Base-by-base conservation (phyloP, 176 grass and related monocot genomes). In the Lolium perenne region DNA sequence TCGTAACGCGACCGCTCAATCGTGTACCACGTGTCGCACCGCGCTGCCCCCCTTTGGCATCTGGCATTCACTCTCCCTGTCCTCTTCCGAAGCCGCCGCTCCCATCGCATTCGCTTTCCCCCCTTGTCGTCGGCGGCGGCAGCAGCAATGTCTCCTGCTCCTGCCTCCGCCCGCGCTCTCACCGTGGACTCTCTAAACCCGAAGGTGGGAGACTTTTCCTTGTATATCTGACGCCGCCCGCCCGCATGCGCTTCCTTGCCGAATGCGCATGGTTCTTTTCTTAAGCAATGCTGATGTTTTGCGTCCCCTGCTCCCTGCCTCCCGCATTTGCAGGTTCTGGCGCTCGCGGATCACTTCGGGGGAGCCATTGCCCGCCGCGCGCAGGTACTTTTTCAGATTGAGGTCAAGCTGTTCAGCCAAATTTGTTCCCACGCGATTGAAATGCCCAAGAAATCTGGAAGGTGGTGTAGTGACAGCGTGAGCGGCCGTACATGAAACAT, bases 151-250 rank as follows among this genome's bases (percentile, higher is more conserved):
- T 57, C 77, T 74, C 68, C 71, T 68, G 23, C 76, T 74, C 68
- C 71, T 68, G 23, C 76, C 45, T 43, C 62, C 54, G 40, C 46
- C 53, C 57, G 38, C 63, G 71, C 65, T 12, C 80, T 89, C 78
- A 87, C 89, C 45, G 71, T 91, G 23, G 79, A 81, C 58, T 78
- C 84, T 20, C 86, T 94, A 32, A 91, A 94, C 78, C 84, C 92
- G 55, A 94, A 94, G 86, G 89, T 82, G 29, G 25, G 25, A 8
- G 17, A 45, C 50, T 46, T 79, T 79, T 26, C 21, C 4, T 13
- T 7, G 20, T 17, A 23, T 22, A 23, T 22, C 51, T 54, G 4
- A 4, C 22, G 47, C 62, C 62, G 26, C 10, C 48, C 21, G 61
- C 6, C 23, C 45, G 16, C 48, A 47, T 2, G 45, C 40, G 65